Conservation (phyloP, 208 protist genomes). For the Zelonia costaricensis region DNA sequence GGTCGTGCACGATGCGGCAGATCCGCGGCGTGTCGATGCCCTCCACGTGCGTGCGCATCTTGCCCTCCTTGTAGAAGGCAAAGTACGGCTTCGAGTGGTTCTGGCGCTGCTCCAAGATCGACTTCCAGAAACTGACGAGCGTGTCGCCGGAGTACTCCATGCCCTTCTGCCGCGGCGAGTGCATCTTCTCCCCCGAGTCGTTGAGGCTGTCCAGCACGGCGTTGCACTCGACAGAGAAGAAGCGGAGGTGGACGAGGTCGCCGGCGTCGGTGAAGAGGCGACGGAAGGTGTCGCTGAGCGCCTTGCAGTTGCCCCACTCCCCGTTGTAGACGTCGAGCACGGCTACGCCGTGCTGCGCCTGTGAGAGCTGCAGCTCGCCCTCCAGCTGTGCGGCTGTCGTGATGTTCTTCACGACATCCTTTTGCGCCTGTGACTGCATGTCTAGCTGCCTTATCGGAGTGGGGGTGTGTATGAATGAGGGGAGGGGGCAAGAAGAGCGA, state of each 20-base stretch:
- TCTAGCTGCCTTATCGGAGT: no score
- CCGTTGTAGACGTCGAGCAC: constrained; percentile 89
- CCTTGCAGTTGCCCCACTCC: constrained; percentile 88
- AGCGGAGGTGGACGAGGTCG: constrained; percentile 76
- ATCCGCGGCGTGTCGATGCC: constrained; percentile 89
- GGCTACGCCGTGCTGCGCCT: constrained; percentile 81
- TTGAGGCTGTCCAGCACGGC: constrained; percentile 72
- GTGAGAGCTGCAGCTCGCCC: constrained; percentile 71
- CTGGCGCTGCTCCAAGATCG: constrained; percentile 55
- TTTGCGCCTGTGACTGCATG: constrained; percentile 39
- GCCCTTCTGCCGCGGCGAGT: constrained; percentile 29
- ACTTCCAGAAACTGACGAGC: constrained; percentile 54
- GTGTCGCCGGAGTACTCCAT: constrained; percentile 68
- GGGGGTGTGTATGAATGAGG: no score
- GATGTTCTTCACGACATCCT: constrained; percentile 88
- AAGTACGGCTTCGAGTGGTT: constrained; percentile 89
- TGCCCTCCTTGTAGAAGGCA: constrained; percentile 89
- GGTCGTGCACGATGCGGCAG: constrained; percentile 62
- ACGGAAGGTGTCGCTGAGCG: constrained; percentile 84
- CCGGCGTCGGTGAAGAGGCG: constrained; percentile 80
- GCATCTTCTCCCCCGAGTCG: constrained; percentile 33
- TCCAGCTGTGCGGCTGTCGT: constrained; percentile 66
- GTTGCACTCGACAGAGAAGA: constrained; percentile 88
- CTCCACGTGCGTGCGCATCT: constrained; percentile 61
- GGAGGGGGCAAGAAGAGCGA: no score